A percentile compares a stretch with the other conserved stretches of the same genome.
Evolutionary conservation across 805 yeast species (phyloP).

Genomic region (Kluyveromyces lactis): DNA sequence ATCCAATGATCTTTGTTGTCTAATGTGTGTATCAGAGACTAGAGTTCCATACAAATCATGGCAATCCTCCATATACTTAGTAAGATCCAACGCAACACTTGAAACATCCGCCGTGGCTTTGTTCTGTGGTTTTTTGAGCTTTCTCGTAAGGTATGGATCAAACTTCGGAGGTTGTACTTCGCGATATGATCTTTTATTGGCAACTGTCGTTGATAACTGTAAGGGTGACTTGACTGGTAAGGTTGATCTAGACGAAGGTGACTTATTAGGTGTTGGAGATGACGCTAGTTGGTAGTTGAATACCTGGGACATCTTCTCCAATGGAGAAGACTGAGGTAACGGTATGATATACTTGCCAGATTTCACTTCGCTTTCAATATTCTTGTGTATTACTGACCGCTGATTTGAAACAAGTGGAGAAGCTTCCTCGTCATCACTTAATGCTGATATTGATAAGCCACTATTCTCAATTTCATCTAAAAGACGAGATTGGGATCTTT

Average conservation of each 20-base stretch:
- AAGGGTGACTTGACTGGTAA: not conserved
- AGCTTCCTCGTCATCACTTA: not conserved
- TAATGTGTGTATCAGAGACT: not conserved
- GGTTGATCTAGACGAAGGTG: not conserved
- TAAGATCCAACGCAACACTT: slow-evolving; percentile 12
- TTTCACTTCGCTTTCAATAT: too few relatives aligned
- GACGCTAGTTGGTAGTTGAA: not conserved
- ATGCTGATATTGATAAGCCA: not conserved
- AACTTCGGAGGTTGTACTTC: not conserved
- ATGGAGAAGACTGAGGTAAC: not conserved
- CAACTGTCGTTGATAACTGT: too few relatives aligned
- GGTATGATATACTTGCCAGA: not conserved
- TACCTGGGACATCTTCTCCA: not conserved
- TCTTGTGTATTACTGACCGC: too few relatives aligned
- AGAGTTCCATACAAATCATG: not conserved
- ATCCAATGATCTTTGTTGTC: not conserved
- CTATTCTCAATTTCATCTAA: slow-evolving; percentile 2
- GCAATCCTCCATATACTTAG: slow-evolving; percentile 10
- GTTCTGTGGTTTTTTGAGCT: not conserved
- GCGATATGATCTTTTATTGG: not conserved
- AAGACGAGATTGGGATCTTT: slow-evolving; percentile 1
- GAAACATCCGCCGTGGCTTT: not conserved
- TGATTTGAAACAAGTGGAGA: too few relatives aligned
- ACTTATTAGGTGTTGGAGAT: not conserved
- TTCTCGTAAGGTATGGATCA: not conserved